These are phyloP conservation scores for Beauveria australis DNA, from an alignment of 2,329 filamentous ascomycete species.

Conservation along the genomic window DNA sequence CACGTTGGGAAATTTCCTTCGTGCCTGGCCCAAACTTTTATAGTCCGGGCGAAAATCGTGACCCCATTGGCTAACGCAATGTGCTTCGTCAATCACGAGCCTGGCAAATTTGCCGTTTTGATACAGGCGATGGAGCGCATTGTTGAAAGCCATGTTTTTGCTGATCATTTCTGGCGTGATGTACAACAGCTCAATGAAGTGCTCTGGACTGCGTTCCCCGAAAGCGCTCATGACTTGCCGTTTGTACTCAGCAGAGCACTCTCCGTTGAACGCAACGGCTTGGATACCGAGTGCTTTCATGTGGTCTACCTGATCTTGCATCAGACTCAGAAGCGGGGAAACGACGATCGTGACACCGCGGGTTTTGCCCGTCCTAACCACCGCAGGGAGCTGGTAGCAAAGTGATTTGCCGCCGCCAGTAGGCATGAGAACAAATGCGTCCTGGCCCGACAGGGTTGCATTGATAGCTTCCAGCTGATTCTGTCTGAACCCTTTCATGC, in stretches of 20 bases:
- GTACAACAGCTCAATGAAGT: conserved; percentile 79
- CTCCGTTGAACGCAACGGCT: conserved; percentile 75
- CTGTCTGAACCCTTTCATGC: conserved; percentile 75
- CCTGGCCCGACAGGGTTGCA: conserved; percentile 75
- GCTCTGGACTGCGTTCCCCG: conserved; percentile 56
- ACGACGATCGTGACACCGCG: conserved; percentile 85
- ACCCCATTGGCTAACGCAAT: conserved; percentile 98
- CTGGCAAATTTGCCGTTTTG: conserved; percentile 66
- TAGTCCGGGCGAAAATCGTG: conserved; percentile 97
- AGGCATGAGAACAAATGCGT: conserved; percentile 95
- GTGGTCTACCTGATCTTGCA: conserved; percentile 94
- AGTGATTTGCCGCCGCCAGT: conserved; percentile 95
- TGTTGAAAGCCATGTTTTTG: conserved; percentile 64
- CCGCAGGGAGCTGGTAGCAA: conserved; percentile 89
- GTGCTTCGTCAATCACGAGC: conserved; percentile 96
- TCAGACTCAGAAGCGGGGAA: conserved; percentile 89
- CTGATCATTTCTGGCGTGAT: conserved; percentile 95
- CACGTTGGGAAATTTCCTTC: conserved; percentile 64
- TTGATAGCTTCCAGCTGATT: conserved; percentile 97
- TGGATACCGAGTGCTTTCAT: conserved; percentile 66
- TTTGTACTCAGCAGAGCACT: conserved; percentile 56
- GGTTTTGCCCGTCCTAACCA: conserved; percentile 73
- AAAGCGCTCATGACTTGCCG: conserved; percentile 58
- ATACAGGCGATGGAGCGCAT: conserved; percentile 60
- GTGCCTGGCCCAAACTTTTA: conserved; percentile 71